Evolutionary conservation across 805 yeast species (phyloP).

Genomic region (Zygoascus biomembranicola): DNA sequence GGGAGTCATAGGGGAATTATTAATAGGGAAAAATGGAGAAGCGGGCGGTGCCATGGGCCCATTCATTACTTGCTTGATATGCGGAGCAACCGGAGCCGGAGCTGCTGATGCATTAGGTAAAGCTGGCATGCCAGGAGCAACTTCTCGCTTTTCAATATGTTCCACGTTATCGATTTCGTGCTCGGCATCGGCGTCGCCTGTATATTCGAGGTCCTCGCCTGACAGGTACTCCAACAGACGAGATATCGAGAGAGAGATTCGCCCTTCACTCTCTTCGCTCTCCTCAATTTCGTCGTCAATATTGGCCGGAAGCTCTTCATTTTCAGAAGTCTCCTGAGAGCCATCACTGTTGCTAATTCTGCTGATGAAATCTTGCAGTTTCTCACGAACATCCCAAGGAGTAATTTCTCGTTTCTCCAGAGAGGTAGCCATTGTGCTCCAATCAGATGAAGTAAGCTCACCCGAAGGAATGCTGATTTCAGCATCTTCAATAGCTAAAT

Average conservation of each 20-base stretch:
- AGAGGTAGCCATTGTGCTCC: background rate
- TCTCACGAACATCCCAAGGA: background rate
- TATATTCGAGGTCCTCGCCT: background rate
- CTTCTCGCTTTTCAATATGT: background rate
- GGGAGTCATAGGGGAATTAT: background rate
- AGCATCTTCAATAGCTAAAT: background rate
- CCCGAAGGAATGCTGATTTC: background rate
- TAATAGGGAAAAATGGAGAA: background rate
- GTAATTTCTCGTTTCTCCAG: background rate
- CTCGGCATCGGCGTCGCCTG: background rate
- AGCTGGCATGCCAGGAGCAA: background rate
- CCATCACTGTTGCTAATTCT: background rate
- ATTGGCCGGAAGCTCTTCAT: background rate
- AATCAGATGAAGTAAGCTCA: background rate
- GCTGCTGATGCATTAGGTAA: background rate
- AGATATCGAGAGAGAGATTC: background rate
- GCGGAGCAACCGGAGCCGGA: background rate
- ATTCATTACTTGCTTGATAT: background rate
- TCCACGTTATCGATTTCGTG: background rate
- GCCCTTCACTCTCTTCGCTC: background rate
- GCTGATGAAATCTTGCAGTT: background rate
- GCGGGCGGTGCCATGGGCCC: background rate
- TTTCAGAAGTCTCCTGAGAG: constrained; percentile 1
- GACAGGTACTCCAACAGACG: background rate
- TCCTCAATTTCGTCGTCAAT: background rate